phyloP scores from a whole-genome alignment of 176 grass and related monocot genomes.

The Thalia dealbata region DNA sequence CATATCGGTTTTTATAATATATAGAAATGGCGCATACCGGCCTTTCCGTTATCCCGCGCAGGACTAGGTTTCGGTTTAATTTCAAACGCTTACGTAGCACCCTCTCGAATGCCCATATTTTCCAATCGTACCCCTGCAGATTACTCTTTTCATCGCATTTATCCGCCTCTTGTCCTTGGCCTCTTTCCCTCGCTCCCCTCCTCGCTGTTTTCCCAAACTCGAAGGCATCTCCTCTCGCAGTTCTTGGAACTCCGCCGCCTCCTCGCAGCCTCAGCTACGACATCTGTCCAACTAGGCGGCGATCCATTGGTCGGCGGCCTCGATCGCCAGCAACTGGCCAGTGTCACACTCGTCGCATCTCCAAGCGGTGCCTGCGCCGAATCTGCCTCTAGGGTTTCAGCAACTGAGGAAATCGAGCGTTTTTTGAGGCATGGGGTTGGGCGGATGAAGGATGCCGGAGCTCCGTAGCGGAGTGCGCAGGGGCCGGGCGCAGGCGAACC shows the following conservation, averaged over 20 bases:
- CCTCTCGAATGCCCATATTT: too few relatives aligned
- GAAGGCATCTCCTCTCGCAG: neutral
- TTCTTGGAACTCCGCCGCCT: neutral
- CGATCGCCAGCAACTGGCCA: neutral
- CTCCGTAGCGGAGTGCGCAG: slow-evolving; percentile 48
- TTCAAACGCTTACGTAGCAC: too few relatives aligned
- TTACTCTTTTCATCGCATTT: neutral
- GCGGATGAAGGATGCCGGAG: slow-evolving; percentile 47
- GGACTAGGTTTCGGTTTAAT: too few relatives aligned
- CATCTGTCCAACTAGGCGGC: neutral
- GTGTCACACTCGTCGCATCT: neutral
- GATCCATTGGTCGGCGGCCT: neutral
- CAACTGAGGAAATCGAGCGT: slow-evolving; percentile 14
- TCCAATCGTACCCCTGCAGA: too few relatives aligned
- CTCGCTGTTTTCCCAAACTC: neutral
- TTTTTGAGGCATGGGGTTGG: slow-evolving; percentile 22
- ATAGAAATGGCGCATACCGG: too few relatives aligned
- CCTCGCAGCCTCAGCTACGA: neutral
- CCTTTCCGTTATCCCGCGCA: too few relatives aligned
- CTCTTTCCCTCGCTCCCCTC: neutral
- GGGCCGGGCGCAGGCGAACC: slow-evolving; percentile 55
- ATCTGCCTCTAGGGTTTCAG: neutral
- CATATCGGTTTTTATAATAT: too few relatives aligned
- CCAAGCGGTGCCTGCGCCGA: neutral
- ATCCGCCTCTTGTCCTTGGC: neutral